Evolutionary conservation across 176 grass and related monocot species (phyloP).

Genomic region (Eragrostis nindensis): DNA sequence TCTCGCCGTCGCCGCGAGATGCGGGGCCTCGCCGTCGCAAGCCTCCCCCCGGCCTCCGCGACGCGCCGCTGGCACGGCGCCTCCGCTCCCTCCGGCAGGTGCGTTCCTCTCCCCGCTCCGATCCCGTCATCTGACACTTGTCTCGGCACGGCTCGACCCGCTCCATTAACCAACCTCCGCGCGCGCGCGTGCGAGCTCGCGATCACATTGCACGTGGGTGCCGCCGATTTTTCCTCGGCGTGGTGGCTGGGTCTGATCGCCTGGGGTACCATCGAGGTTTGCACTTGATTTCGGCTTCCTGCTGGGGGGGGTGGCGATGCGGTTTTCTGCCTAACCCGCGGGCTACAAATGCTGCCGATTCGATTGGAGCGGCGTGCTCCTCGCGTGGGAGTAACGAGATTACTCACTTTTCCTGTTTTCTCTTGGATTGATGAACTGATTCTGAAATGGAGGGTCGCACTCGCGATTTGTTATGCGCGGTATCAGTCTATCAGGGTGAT

Average conservation of each 20-base stretch:
- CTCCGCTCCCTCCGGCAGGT: constrained; percentile 21
- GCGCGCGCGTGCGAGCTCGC: neutral
- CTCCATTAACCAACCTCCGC: too few species aligned
- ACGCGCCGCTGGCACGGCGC: neutral
- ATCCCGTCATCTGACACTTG: neutral
- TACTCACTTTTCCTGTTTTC: neutral
- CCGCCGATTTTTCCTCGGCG: neutral
- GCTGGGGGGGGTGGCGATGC: neutral
- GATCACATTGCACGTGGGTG: constrained; percentile 5
- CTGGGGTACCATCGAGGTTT: neutral
- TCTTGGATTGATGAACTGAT: neutral
- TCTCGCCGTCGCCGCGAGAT: constrained; percentile 51
- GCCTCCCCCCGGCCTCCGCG: constrained; percentile 20
- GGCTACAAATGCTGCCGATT: neutral
- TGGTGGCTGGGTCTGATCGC: neutral
- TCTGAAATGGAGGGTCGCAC: neutral
- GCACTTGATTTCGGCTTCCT: neutral
- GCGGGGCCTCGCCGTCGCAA: constrained; percentile 54
- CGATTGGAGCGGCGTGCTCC: neutral
- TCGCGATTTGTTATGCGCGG: neutral
- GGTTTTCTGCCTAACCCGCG: neutral
- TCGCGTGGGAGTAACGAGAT: neutral
- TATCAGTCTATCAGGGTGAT: neutral
- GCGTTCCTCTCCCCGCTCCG: neutral
- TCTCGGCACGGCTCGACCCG: neutral